Conservation (phyloP, 2,329 filamentous ascomycete genomes). For the Dendryphion nanum region DNA sequence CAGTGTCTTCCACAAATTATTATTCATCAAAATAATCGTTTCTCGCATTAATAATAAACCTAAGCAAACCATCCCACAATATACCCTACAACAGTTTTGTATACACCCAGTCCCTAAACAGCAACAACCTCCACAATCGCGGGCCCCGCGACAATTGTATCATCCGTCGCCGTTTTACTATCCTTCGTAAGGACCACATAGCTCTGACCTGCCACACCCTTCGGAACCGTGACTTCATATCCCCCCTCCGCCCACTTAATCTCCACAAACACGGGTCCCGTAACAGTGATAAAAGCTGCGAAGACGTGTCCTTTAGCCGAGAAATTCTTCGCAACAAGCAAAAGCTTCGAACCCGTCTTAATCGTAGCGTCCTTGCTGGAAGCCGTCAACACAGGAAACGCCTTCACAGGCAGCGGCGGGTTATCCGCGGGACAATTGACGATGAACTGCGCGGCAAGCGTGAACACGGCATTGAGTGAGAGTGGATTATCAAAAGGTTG, state of each 20-base stretch:
- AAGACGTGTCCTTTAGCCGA: conserved; percentile 21
- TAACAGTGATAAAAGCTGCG: conserved; percentile 40
- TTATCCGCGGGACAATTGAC: conserved; percentile 56
- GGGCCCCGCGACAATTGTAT: conserved; percentile 40
- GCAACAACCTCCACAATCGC: conserved; percentile 21
- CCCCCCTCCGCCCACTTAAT: conserved; percentile 20
- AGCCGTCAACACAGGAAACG: conserved; percentile 52
- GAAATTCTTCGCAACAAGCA: conserved; percentile 4
- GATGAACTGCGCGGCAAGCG: conserved; percentile 64
- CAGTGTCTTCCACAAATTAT: too few species aligned
- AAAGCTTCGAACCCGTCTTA: conserved; percentile 12
- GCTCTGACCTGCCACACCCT: conserved; percentile 37
- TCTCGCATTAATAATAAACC: too few species aligned
- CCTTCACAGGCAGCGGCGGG: conserved; percentile 57
- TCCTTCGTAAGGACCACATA: conserved; percentile 44
- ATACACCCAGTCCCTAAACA: too few species aligned
- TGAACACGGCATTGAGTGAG: conserved; percentile 59
- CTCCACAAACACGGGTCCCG: conserved; percentile 34
- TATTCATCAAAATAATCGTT: too few species aligned
- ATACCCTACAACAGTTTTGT: too few species aligned
- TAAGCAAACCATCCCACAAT: too few species aligned
- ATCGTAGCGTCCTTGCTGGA: conserved; percentile 6
- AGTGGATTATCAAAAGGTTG: conserved; percentile 62
- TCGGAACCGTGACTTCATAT: conserved; percentile 25
- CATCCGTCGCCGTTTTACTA: conserved; percentile 37